phyloP scores from a whole-genome alignment of 2,329 filamentous ascomycete genomes.

The Alternaria viburni region DNA sequence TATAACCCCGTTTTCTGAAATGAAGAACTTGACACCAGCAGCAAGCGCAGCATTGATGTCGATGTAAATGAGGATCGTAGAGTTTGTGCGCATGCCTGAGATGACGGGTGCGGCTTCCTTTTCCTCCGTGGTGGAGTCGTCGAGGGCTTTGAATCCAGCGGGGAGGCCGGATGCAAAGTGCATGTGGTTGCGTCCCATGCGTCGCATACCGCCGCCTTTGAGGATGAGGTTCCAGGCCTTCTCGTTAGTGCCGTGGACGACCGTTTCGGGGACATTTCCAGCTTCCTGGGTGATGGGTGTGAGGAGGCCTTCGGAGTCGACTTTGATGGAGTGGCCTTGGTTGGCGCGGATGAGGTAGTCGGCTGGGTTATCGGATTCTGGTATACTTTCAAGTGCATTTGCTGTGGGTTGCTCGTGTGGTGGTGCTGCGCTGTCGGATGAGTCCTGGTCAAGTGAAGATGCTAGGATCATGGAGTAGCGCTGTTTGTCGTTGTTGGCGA shows the following conservation, averaged over 20 bases:
- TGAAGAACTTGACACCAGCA: conserved; percentile 73
- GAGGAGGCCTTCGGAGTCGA: conserved; percentile 74
- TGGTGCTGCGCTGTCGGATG: conserved; percentile 4
- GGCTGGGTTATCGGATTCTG: conserved; percentile 56
- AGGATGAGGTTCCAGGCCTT: conserved; percentile 78
- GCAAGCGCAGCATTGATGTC: conserved; percentile 71
- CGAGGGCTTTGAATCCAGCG: conserved; percentile 44
- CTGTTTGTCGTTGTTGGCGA: conserved; percentile 84
- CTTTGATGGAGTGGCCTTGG: conserved; percentile 87
- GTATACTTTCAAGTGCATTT: conserved; percentile 17
- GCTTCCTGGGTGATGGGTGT: conserved; percentile 64
- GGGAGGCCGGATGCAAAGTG: conserved; percentile 84
- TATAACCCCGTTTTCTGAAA: conserved; percentile 59
- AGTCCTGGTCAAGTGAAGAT: conserved; percentile 15
- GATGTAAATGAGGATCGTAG: conserved; percentile 73
- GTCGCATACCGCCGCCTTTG: conserved; percentile 75
- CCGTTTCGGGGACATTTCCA: conserved; percentile 66
- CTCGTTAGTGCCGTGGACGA: conserved; percentile 90
- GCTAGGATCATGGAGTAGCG: conserved; percentile 79
- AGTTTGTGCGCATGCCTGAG: conserved; percentile 76
- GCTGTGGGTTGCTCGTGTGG: conserved; percentile 12
- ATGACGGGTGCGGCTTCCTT: conserved; percentile 61
- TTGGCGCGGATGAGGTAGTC: conserved; percentile 92
- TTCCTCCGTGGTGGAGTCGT: conserved; percentile 27
- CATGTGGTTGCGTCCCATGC: conserved; percentile 86